A percentile compares a stretch with the other conserved stretches of the same genome.
These are phyloP conservation scores for Colletotrichum endophyticum DNA, from an alignment of 2,329 filamentous ascomycete genomes.

Conservation along the genomic window DNA sequence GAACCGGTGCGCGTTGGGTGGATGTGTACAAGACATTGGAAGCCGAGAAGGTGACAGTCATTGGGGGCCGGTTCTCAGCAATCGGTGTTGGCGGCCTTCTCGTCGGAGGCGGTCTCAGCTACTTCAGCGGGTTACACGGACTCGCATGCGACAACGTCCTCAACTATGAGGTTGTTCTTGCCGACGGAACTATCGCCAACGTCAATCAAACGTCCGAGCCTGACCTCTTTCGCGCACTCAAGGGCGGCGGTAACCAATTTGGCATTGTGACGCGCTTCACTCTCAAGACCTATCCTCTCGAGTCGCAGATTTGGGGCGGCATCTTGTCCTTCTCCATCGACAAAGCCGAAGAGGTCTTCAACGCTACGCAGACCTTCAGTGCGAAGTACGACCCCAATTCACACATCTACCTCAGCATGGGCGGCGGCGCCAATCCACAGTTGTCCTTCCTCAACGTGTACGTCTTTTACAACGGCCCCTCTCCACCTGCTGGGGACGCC, in stretches of 20 bases:
- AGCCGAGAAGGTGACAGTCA: neutral
- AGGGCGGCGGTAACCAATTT: neutral
- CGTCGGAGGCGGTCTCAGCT: conserved; percentile 45
- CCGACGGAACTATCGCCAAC: conserved; percentile 45
- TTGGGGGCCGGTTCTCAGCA: conserved; percentile 28
- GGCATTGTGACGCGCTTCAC: neutral
- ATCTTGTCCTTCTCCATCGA: neutral
- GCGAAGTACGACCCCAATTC: neutral
- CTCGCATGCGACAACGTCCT: conserved; percentile 49
- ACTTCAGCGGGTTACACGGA: conserved; percentile 60
- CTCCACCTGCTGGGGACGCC: neutral
- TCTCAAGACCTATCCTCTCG: neutral
- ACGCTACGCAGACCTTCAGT: neutral
- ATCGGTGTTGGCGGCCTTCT: conserved; percentile 37
- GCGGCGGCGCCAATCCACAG: neutral
- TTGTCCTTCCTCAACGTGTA: neutral
- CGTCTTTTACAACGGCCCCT: neutral
- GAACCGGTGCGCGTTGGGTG: neutral
- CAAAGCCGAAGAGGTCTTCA: neutral
- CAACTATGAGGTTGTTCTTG: conserved; percentile 53
- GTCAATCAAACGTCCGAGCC: conserved; percentile 31
- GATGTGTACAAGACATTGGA: neutral
- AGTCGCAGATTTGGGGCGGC: neutral
- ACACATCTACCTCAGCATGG: neutral
- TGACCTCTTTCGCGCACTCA: neutral